These are phyloP conservation scores for Neurospora sp. DNA, from an alignment of 495 filamentous ascomycete genomes.

Conservation along the genomic window DNA sequence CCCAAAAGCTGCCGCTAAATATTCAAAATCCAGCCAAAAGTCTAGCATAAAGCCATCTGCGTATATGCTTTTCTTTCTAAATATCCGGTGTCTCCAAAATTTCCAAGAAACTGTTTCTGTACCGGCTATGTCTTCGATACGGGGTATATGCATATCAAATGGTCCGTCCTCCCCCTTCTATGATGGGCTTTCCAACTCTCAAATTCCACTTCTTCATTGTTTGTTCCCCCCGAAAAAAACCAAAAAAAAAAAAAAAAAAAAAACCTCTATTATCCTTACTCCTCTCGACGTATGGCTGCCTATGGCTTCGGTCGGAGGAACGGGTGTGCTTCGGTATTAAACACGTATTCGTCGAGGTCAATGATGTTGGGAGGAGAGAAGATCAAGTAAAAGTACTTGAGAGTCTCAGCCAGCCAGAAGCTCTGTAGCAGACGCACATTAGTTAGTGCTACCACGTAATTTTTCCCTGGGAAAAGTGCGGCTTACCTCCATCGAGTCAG, in stretches of 20 bases:
- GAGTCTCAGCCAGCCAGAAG: constrained; percentile 39
- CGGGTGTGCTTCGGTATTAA: constrained; percentile 81
- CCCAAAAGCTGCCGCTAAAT: too few relatives aligned
- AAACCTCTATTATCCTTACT: not conserved
- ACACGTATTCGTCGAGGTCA: constrained; percentile 62
- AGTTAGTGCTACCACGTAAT: not conserved
- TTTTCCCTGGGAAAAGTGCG: not conserved
- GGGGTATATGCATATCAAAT: too few relatives aligned
- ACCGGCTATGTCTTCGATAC: too few relatives aligned
- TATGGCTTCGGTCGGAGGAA: constrained; percentile 29
- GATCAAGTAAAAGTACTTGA: constrained; percentile 60
- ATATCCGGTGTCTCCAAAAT: too few relatives aligned
- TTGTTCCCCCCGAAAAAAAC: too few relatives aligned
- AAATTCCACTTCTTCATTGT: not conserved
- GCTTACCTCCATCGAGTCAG: constrained; percentile 35
- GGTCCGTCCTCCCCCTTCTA: not conserved
- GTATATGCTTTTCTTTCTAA: too few relatives aligned
- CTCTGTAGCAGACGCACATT: constrained; percentile 15
- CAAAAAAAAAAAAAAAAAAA: not conserved
- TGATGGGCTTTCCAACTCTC: not conserved
- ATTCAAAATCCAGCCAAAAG: too few relatives aligned
- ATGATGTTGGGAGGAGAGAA: constrained; percentile 64
- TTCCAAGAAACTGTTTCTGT: too few relatives aligned
- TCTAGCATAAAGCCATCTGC: too few relatives aligned
- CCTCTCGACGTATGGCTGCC: not conserved